Base-by-base conservation (phyloP, 768 basidiomycete species). In the Imleria badia region DNA sequence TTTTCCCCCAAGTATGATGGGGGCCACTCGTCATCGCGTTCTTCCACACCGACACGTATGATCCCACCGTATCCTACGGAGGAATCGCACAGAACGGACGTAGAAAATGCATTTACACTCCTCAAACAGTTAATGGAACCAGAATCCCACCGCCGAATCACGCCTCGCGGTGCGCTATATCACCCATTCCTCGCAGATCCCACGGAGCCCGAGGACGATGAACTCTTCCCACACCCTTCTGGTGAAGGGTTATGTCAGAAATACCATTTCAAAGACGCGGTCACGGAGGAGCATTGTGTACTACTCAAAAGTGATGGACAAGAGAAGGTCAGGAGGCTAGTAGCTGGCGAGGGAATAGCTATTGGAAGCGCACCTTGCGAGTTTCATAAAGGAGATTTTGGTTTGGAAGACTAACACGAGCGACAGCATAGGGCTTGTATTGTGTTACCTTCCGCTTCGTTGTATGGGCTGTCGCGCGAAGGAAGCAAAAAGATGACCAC, bases 101-200 rank as follows among this genome's bases (percentile, higher is more conserved):
- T 95, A 45, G 83, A 82, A 51, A 60, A 74, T 29, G 92, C 88
- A 1, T 77, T 98, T 40, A 85, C 88, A 63, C 78, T 99, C 13
- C 79, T 94, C 34, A 85, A 86, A 54, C 72, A 76, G 48, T 72
- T 92, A 19, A 78, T 99, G 66, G 78, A 89, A 38, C 84, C 90
- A 1, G 91, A 94, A 65, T 84, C 86, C 8, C 86, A 84, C 20
- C 83, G 81, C 49, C 82, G 95, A 20, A 80, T 86, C 51, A 93
- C 91, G 5, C 91, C 95, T 4, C 78, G 79, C 17, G 76, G 81
- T 8, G 91, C 88, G 17, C 77, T 98, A 43, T 80, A 81, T 54
- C 94, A 98, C 64, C 79, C 82, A 0, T 98, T 97, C 72, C 76
- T 98, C 11, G 59, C 63, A 30, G 82, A 81, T 43, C 66, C 71